These are phyloP conservation scores for Solanum aculeatissimum DNA, from an alignment of 305 asterid species.

Conservation along the genomic window DNA sequence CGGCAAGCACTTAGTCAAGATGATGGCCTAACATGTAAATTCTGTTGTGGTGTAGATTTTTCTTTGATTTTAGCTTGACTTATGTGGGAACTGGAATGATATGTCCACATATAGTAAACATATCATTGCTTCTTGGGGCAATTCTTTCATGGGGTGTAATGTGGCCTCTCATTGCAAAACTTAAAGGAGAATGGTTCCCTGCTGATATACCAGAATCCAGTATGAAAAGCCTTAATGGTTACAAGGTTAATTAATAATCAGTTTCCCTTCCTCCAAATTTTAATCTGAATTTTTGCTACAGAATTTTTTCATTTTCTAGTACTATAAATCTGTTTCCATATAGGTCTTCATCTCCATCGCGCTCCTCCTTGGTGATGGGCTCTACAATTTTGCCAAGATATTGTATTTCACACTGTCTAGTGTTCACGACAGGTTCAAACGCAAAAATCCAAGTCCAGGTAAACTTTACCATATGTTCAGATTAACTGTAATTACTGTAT, in stretches of 20 bases:
- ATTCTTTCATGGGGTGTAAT: constrained; percentile 65
- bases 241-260: constrained; percentile 31
- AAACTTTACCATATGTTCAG: not conserved
- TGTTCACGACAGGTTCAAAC: constrained; percentile 11
- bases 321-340: not conserved
- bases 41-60: constrained; percentile 35
- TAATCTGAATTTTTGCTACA: not conserved
- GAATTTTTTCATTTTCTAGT: not conserved
- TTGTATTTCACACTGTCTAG: constrained; percentile 25
- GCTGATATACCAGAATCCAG: constrained; percentile 45
- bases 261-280: not conserved
- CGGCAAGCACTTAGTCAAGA: not conserved
- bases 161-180: constrained; percentile 61
- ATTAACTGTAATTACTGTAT: not conserved
- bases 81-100: constrained; percentile 91
- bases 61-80: constrained; percentile 73
- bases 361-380: constrained; percentile 78
- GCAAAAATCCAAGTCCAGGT: constrained; percentile 26
- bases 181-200: constrained; percentile 70
- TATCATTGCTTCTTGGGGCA: constrained; percentile 71
- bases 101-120: constrained; percentile 68
- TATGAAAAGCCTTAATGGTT: constrained; percentile 79
- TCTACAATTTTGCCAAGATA: constrained; percentile 58
- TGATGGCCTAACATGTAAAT: not conserved
- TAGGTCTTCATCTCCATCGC: constrained; percentile 74